These are phyloP conservation scores for Plectosphaerella sp. DNA, from an alignment of 2,329 filamentous ascomycete species.

Conservation along the genomic window DNA sequence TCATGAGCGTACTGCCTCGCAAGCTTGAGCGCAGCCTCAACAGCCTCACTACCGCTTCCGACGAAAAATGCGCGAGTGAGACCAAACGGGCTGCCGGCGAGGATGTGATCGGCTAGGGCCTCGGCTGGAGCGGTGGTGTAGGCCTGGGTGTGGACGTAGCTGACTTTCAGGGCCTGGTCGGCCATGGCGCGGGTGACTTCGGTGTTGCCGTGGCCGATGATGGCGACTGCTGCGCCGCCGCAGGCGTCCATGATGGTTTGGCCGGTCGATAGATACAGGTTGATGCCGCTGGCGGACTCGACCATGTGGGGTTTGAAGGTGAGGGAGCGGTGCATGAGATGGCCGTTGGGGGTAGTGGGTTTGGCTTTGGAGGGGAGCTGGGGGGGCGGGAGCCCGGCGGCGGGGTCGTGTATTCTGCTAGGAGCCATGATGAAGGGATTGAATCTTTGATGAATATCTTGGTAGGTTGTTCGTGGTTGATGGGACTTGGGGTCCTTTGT, in stretches of 20 bases:
- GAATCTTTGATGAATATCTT: neutral
- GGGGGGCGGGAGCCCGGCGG: neutral
- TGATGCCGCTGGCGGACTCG: slow-evolving; percentile 34
- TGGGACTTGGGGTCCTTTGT: no score
- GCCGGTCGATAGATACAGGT: slow-evolving; percentile 28
- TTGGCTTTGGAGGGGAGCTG: neutral
- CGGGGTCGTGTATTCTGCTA: slow-evolving; percentile 8
- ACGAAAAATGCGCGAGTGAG: slow-evolving; percentile 13
- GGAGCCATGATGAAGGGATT: slow-evolving; percentile 9
- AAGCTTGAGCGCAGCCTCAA: slow-evolving; percentile 43
- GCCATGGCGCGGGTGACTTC: slow-evolving; percentile 22
- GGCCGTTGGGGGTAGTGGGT: slow-evolving; percentile 4
- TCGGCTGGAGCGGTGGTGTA: slow-evolving; percentile 39
- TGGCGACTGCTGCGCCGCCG: slow-evolving; percentile 27
- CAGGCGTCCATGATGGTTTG: slow-evolving; percentile 27
- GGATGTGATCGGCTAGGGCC: slow-evolving; percentile 18
- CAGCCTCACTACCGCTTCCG: slow-evolving; percentile 25
- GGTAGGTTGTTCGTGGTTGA: neutral
- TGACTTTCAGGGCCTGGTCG: slow-evolving; percentile 19
- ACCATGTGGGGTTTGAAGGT: slow-evolving; percentile 25
- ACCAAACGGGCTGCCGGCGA: slow-evolving; percentile 6
- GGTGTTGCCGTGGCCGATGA: slow-evolving; percentile 23
- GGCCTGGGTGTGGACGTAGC: slow-evolving; percentile 21
- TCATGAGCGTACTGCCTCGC: slow-evolving; percentile 44
- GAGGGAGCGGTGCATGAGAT: slow-evolving; percentile 29